These are phyloP conservation scores for Leccinum arenicola DNA, from an alignment of 768 basidiomycete species.

Conservation along the genomic window DNA sequence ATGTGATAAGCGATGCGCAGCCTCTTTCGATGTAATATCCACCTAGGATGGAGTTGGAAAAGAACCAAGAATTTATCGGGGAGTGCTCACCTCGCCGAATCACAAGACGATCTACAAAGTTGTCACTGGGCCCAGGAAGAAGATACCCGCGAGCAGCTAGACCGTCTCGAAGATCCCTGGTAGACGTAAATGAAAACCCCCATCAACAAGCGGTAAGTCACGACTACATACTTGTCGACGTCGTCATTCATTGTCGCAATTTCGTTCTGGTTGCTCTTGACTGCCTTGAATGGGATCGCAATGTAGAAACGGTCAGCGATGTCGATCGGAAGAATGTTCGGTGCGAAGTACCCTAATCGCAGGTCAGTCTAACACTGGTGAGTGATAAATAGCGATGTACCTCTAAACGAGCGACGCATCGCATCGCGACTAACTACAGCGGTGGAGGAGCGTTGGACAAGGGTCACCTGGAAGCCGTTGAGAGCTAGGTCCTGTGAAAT, in stretches of 20 bases:
- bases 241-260: background rate
- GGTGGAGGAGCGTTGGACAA: constrained; percentile 11
- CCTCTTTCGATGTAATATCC: background rate
- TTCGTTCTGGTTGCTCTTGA: background rate
- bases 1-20: background rate
- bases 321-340: constrained; percentile 6
- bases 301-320: constrained; percentile 10
- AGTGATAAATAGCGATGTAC: background rate
- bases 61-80: background rate
- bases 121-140: background rate
- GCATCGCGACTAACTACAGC: constrained; percentile 9
- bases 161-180: background rate
- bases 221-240: background rate
- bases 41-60: background rate
- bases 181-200: background rate
- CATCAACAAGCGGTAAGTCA: background rate
- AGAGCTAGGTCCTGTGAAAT: constrained; percentile 11
- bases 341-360: constrained; percentile 5
- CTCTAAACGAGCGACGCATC: constrained; percentile 1
- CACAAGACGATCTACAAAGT: background rate
- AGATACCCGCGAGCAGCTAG: background rate
- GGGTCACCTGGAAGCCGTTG: background rate
- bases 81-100: background rate
- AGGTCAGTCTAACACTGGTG: background rate
- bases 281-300: constrained; percentile 4